A percentile compares a stretch with the other conserved stretches of the same genome.
Conservation (phyloP, 2,329 filamentous ascomycete genomes). For the Trichoderma simmonsii region DNA sequence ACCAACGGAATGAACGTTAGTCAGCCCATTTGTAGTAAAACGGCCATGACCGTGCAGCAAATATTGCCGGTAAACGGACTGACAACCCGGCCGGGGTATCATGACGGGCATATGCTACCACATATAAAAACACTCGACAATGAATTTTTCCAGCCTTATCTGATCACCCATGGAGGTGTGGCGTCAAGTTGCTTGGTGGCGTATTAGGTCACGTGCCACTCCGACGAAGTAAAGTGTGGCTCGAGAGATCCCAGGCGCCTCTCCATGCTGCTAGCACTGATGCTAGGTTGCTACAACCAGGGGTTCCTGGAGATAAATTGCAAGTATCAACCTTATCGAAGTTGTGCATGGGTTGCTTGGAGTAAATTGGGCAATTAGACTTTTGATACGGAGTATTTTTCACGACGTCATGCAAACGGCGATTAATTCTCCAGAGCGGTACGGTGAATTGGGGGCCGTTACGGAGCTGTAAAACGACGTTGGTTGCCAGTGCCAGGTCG, state of each 20-base stretch:
- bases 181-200: not conserved
- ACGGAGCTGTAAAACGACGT: not conserved
- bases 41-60: slow-evolving; percentile 19
- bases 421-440: not conserved
- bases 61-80: slow-evolving; percentile 36
- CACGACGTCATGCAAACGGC: not conserved
- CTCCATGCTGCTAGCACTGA: not conserved
- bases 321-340: slow-evolving; percentile 1
- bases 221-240: not conserved
- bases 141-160: slow-evolving; percentile 27
- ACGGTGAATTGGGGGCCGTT: not conserved
- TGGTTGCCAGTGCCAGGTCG: not conserved
- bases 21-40: not conserved
- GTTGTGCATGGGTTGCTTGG: not conserved
- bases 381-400: not conserved
- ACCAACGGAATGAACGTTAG: not conserved
- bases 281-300: not conserved
- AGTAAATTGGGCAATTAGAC: not conserved
- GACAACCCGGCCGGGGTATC: slow-evolving; percentile 30
- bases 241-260: not conserved
- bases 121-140: slow-evolving; percentile 5
- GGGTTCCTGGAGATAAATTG: not conserved
- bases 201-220: not conserved
- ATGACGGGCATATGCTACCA: slow-evolving; percentile 24
- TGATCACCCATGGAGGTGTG: slow-evolving; percentile 4